Percentiles rank a stretch among this genome's conserved stretches.
Evolutionary conservation across 2,329 filamentous ascomycete genomes (phyloP).

Genomic region (Colletotrichum chrysophilum): DNA sequence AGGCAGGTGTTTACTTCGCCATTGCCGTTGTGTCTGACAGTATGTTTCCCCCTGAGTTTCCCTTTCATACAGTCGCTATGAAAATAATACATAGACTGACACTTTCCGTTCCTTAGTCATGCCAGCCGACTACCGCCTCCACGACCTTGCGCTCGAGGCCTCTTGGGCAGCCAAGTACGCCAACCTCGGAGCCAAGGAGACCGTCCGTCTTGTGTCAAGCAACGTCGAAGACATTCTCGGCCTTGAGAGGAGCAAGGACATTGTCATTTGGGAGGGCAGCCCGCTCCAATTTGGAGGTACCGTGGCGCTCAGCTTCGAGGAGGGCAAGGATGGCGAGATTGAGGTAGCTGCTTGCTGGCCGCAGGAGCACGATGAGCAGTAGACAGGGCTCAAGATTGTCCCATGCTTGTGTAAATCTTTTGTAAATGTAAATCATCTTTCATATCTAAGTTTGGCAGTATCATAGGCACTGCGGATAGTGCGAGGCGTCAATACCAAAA

Average conservation of each 20-base stretch:
- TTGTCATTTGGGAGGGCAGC: slow-evolving; percentile 48
- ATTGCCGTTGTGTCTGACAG: slow-evolving; percentile 31
- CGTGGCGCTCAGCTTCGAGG: slow-evolving; percentile 40
- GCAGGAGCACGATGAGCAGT: slow-evolving; percentile 7
- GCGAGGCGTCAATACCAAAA: not conserved
- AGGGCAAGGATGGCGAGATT: slow-evolving; percentile 25
- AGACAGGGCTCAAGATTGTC: not conserved
- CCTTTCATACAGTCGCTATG: no score
- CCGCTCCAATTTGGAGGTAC: slow-evolving; percentile 44
- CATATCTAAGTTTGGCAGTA: not conserved
- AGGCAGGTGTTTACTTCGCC: slow-evolving; percentile 43
- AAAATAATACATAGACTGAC: not conserved
- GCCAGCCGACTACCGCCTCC: slow-evolving; percentile 39
- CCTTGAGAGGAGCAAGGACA: slow-evolving; percentile 37
- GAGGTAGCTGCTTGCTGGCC: slow-evolving; percentile 36
- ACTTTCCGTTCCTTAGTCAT: slow-evolving; percentile 19
- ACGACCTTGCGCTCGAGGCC: slow-evolving; percentile 43
- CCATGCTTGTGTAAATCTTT: not conserved
- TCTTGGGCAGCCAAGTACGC: slow-evolving; percentile 45
- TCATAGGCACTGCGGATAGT: not conserved
- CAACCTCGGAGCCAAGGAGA: slow-evolving; percentile 34
- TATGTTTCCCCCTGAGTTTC: not conserved
- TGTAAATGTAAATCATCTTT: not conserved
- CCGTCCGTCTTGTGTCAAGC: slow-evolving; percentile 40
- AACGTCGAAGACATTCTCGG: slow-evolving; percentile 47